Percentiles rank a stretch among this genome's conserved stretches.
phyloP scores from a whole-genome alignment of 2,329 filamentous ascomycete genomes.

The Setomelanomma holmii region DNA sequence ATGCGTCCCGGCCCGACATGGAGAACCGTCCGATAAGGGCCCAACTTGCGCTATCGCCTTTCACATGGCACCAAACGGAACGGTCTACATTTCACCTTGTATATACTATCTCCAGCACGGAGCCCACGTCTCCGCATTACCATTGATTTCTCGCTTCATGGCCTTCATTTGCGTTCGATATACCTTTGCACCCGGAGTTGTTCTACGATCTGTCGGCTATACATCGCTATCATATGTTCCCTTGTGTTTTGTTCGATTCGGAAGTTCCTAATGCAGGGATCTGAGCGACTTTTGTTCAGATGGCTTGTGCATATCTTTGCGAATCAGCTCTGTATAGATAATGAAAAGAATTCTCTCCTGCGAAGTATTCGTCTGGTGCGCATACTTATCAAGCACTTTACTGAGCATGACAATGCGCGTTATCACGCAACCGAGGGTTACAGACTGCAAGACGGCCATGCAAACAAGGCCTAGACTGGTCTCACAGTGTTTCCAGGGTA shows the following conservation, averaged over 20 bases:
- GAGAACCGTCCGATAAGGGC: background rate
- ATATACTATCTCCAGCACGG: background rate
- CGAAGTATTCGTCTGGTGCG: no score
- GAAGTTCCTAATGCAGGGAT: background rate
- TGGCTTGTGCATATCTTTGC: no score
- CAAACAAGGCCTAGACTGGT: no score
- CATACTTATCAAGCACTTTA: no score
- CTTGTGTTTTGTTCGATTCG: background rate
- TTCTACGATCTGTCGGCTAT: no score
- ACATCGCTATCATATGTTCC: background rate
- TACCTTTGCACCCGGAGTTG: background rate
- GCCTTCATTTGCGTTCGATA: background rate
- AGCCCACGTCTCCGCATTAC: background rate
- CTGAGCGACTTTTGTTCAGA: no score
- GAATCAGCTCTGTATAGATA: no score
- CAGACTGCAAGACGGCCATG: no score
- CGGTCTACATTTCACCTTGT: background rate
- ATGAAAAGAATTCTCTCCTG: no score
- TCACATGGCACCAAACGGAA: background rate
- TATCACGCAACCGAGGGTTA: no score
- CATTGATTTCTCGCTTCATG: background rate
- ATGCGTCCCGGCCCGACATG: background rate
- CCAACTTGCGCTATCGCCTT: background rate
- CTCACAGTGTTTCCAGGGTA: no score
- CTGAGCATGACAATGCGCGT: no score